Percentiles rank a stretch among this genome's conserved stretches.
phyloP scores from a whole-genome alignment of 495 filamentous ascomycete genomes.

The Aspergillus diversus region DNA sequence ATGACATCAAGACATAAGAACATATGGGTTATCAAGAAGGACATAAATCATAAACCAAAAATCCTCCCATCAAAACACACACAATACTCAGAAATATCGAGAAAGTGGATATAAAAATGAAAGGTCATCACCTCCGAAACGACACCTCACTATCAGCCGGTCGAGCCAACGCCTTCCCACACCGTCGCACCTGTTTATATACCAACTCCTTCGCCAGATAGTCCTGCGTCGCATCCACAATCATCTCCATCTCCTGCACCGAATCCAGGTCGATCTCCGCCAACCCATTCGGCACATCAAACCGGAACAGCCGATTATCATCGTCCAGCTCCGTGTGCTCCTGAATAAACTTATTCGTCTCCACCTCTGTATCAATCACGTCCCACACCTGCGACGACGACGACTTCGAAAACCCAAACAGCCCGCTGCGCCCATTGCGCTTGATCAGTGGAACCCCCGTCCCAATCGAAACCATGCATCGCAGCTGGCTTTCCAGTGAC shows the following conservation, averaged over 20 bases:
- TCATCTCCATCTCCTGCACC: slow-evolving; percentile 38
- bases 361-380: slow-evolving; percentile 45
- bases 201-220: slow-evolving; percentile 43
- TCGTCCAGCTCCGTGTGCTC: slow-evolving; percentile 41
- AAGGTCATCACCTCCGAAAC: slow-evolving; percentile 7
- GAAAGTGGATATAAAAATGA: neutral
- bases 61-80: neutral
- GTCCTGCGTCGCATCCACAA: slow-evolving; percentile 41
- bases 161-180: slow-evolving; percentile 28
- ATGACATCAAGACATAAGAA: neutral
- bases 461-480: slow-evolving; percentile 52
- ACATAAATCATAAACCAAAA: slow-evolving; percentile 5
- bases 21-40: neutral
- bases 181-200: slow-evolving; percentile 41
- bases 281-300: slow-evolving; percentile 49
- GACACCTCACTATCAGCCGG: slow-evolving; percentile 18
- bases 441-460: slow-evolving; percentile 43
- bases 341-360: slow-evolving; percentile 40
- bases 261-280: slow-evolving; percentile 48
- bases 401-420: slow-evolving; percentile 34
- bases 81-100: neutral
- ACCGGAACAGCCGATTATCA: slow-evolving; percentile 44
- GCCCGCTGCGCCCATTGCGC: slow-evolving; percentile 26
- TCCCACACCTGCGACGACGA: slow-evolving; percentile 25
- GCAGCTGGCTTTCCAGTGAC: slow-evolving; percentile 36